Conservation (phyloP, 306 rosid genomes). For the Castanopsis chinensis region DNA sequence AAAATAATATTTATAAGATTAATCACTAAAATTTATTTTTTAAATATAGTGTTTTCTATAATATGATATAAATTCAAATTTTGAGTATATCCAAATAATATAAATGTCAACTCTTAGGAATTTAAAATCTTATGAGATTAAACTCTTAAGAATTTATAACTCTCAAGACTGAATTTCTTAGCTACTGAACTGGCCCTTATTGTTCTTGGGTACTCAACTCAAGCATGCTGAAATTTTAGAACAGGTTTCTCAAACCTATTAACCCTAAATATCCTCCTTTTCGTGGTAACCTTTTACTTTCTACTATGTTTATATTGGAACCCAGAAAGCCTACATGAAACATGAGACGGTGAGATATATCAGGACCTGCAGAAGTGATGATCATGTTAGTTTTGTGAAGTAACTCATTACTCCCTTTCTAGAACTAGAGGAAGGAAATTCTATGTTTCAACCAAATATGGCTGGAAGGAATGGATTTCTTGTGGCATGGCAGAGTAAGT, state of each 20-base stretch:
- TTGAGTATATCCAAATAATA: too few relatives aligned
- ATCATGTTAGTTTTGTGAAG: not conserved
- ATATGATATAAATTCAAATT: too few relatives aligned
- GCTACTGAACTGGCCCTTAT: too few relatives aligned
- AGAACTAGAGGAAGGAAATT: not conserved
- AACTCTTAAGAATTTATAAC: too few relatives aligned
- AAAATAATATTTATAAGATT: too few relatives aligned
- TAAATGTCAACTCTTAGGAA: too few relatives aligned
- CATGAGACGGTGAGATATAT: not conserved
- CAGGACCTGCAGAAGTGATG: not conserved
- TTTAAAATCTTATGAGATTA: too few relatives aligned
- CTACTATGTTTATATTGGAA: too few relatives aligned
- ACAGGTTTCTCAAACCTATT: not conserved
- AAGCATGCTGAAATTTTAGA: not conserved
- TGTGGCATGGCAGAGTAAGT: not conserved
- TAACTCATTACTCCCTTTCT: not conserved
- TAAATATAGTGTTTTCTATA: too few relatives aligned
- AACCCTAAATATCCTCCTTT: not conserved
- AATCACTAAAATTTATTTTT: too few relatives aligned
- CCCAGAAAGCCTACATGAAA: not conserved
- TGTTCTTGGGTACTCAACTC: not conserved
- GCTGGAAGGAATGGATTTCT: not conserved
- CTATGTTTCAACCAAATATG: not conserved
- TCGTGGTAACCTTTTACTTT: not conserved
- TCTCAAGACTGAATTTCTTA: too few relatives aligned